Base-by-base conservation (phyloP, 306 rosid species). In the Calophaca sinica region DNA sequence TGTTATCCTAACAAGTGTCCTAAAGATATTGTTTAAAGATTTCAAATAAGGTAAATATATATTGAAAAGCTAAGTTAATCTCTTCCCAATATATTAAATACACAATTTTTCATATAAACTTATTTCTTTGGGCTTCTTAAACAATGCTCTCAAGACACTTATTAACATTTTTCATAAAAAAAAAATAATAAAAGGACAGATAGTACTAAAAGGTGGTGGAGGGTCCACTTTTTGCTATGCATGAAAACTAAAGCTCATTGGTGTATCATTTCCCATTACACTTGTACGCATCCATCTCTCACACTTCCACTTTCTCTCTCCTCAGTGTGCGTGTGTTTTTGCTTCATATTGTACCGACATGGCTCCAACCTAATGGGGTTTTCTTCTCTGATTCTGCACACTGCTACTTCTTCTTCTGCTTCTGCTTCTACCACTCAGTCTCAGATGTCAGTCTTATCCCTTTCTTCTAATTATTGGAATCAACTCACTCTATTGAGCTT, bases 301-400 rank as follows among this genome's bases (percentile, higher is more conserved):
- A 51, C 36, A 7, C 53, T 63, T 32, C 62, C 67, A 26, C 74
- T 44, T 14, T 67, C 82, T 73, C 76, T 72, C 68, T 66, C 66
- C 46, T 55, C 48, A 38, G 2, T 44, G 13, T 28, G 39, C 63
- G 55, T 57, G 63, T 62, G 68, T 67, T 67, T 80, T 5, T 77
- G 79, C 84, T 77, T 80, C 83, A 80, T 67, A 59, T 71, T 81
- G 15, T 58, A 49, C 88, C 85, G 80, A 85, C 94, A 87, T 80
- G 76, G 44, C 57, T 89, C 91, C 89, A 84, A 88, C 36, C 87
- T 63, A 68, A 85, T 83, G 93, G 97, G 93, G 80, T 80, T 84
- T 70, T 10, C 84, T 73, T 54, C n/a, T n/a, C n/a, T n/a, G n/a
- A n/a, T n/a, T n/a, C 74, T 20, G 26, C 26, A 20, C 26, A 20